Base-by-base conservation (phyloP, 2,329 filamentous ascomycete genomes). In the Beauveria sp. region DNA sequence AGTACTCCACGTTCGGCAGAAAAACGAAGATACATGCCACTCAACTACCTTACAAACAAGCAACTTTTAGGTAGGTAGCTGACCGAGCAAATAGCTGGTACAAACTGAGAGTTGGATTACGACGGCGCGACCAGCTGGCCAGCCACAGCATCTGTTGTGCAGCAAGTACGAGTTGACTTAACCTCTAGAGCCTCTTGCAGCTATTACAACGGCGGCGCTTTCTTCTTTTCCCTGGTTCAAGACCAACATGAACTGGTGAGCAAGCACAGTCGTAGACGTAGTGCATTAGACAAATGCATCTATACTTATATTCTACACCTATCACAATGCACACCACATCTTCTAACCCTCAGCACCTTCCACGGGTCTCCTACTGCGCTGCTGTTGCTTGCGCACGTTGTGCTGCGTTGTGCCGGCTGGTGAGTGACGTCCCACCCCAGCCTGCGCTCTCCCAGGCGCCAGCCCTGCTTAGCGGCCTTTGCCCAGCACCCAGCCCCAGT, bases 401-500 rank as follows among this genome's bases (percentile, higher is more conserved):
- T 30, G 28, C 24, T 45, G 52, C n/a, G 9, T n/a, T 38, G 28
- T n/a, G 38, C 40, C 5, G 14, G 40, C 42, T 47, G 26, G 47
- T n/a, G 3, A 51, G 46, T 58, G 56, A 58, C 46, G 56, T 58
- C 55, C 46, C 56, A 43, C 46, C 45, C 56, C 46, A 42, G 46
- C 46, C 56, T 18, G 34, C 46, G 34, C 30, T 38, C 22, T 22
- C 20, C 43, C 42, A 50, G 55, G 12, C 34, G 46, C 55, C 55
- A 58, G 55, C 55, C 55, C 56, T 59, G 57, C 57, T 42, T 52
- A 51, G 46, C 57, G 34, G 55, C 45, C 45, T 22, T 57, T 58
- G 45, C 43, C 45, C 55, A 58, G 46, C 24, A 34, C 46, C 47
- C 47, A 59, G 57, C 47, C 57, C 57, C 57, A 51, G 57, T 52